phyloP scores from a whole-genome alignment of 1,284 basidiomycete species.

The Spongispora temasekensis region DNA sequence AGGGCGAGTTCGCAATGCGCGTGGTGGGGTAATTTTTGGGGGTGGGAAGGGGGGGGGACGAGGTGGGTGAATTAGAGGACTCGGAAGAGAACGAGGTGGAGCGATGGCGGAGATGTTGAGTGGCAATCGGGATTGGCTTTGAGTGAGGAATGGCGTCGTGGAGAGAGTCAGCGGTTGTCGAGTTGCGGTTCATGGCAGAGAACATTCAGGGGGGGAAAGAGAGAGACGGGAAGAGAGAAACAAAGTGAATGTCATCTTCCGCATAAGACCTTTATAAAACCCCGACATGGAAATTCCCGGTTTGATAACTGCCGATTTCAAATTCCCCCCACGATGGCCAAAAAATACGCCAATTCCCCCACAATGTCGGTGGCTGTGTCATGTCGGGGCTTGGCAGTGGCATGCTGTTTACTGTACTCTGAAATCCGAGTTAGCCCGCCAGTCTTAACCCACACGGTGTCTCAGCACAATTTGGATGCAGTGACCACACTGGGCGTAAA shows the following conservation, averaged over 20 bases:
- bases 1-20: conserved; percentile 52
- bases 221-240: neutral
- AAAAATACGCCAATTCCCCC: conserved; percentile 9
- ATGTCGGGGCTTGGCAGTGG: neutral
- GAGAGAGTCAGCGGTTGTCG: conserved; percentile 2
- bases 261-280: conserved; percentile 27
- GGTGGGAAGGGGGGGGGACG: conserved; percentile 45
- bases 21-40: conserved; percentile 37
- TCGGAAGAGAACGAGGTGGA: conserved; percentile 60
- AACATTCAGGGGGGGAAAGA: neutral
- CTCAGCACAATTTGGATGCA: neutral
- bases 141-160: conserved; percentile 47
- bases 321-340: neutral
- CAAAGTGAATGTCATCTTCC: neutral
- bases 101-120: conserved; percentile 43
- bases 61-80: conserved; percentile 53
- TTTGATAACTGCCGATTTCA: conserved; percentile 19
- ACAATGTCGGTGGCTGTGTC: conserved; percentile 9
- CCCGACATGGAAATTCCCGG: conserved; percentile 32
- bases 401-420: too few relatives aligned
- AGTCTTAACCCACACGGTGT: too few relatives aligned
- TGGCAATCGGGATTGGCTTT: conserved; percentile 64
- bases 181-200: conserved; percentile 14
- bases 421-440: too few relatives aligned
- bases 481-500: conserved; percentile 15